These are phyloP conservation scores for Fragaria ananassa DNA, from an alignment of 306 rosid species.

Conservation along the genomic window DNA sequence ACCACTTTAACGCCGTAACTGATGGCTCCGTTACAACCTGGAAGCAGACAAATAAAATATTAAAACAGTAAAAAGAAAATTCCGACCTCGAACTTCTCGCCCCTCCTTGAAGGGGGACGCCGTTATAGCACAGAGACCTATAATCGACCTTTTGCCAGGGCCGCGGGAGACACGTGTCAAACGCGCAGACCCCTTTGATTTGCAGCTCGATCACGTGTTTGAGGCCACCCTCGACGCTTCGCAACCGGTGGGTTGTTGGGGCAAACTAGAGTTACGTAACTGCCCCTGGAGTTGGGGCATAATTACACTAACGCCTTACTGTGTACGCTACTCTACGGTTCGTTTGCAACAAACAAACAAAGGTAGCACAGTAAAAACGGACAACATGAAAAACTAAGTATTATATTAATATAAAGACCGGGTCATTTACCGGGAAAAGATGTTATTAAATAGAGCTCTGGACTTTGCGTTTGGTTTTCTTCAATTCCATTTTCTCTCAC, in stretches of 20 bases:
- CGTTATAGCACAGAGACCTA: neutral
- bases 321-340: neutral
- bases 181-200: neutral
- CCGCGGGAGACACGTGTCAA: constrained; percentile 9
- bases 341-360: neutral
- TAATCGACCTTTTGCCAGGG: constrained; percentile 8
- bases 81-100: constrained; percentile 17
- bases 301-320: neutral
- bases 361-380: neutral
- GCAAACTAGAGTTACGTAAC: neutral
- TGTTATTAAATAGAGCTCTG: constrained; percentile 13
- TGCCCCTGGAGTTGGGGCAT: neutral
- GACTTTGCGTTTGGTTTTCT: neutral
- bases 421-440: constrained; percentile 27
- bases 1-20: constrained; percentile 27
- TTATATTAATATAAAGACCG: constrained; percentile 2
- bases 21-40: constrained; percentile 18
- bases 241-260: neutral
- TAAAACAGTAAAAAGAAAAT: neutral
- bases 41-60: neutral
- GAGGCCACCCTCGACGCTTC: constrained; percentile 20
- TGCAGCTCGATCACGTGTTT: constrained; percentile 22
- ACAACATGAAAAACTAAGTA: neutral
- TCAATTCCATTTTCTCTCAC: neutral
- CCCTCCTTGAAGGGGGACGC: neutral